Conservation (phyloP, 306 rosid species). For the Prosopis cineraria region DNA sequence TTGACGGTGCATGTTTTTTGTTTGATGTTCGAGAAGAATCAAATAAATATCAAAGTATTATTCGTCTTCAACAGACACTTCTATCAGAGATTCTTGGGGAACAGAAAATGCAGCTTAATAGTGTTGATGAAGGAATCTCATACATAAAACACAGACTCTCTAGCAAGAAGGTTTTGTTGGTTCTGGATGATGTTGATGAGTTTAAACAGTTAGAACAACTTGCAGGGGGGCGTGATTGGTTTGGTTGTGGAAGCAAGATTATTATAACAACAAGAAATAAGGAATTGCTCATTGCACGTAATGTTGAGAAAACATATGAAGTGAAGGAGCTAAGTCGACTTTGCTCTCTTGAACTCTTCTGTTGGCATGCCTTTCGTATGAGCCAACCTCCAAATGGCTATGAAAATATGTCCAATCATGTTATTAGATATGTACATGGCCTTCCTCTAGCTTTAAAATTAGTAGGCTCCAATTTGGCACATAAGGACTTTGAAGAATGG, state of each 20-base stretch:
- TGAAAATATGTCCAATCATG: neutral
- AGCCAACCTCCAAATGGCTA: neutral
- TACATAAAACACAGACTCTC: neutral
- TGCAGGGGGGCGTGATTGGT: neutral
- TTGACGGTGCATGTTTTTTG: neutral
- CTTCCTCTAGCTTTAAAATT: neutral
- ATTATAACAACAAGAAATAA: slow-evolving; percentile 11
- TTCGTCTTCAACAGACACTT: neutral
- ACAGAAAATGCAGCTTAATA: neutral
- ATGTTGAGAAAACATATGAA: neutral
- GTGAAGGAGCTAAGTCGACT: neutral
- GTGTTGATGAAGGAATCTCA: neutral
- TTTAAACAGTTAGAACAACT: neutral
- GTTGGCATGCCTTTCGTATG: neutral
- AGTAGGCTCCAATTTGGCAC: neutral
- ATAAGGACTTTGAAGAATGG: neutral
- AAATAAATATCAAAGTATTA: neutral
- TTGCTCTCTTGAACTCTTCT: neutral
- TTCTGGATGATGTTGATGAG: neutral
- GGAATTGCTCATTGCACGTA: neutral
- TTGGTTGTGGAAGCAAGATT: neutral
- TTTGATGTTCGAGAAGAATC: neutral
- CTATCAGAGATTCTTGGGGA: neutral
- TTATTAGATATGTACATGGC: neutral
- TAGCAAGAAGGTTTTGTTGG: neutral